These are phyloP conservation scores for Diplodia intermedia DNA, from an alignment of 2,329 filamentous ascomycete species.

Conservation along the genomic window DNA sequence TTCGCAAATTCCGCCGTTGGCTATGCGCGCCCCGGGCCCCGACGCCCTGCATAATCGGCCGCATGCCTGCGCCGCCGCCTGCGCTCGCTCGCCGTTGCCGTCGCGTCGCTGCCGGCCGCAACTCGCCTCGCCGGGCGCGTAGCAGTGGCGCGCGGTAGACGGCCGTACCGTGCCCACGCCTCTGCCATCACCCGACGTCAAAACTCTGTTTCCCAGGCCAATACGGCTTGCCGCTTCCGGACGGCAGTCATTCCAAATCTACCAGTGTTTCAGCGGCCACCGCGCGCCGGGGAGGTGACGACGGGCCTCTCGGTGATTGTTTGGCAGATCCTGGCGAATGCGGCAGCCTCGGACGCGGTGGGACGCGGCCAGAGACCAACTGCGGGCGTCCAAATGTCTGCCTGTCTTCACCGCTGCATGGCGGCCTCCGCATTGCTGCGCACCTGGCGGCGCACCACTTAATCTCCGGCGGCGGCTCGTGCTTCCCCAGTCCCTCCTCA, in stretches of 20 bases:
- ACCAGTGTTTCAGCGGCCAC: conserved; percentile 20
- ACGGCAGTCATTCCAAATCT: conserved; percentile 16
- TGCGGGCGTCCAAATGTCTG: conserved; percentile 20
- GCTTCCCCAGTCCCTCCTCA: conserved; percentile 23
- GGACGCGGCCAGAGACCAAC: conserved; percentile 6
- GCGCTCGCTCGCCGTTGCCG: not conserved
- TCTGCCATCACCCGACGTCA: conserved; percentile 1
- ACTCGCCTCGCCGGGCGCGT: not conserved
- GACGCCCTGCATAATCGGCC: conserved; percentile 10
- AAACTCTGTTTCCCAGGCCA: conserved; percentile 16
- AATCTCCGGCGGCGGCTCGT: conserved; percentile 29
- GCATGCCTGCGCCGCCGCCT: conserved; percentile 7
- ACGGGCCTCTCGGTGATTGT: conserved; percentile 28
- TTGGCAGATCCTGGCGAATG: conserved; percentile 16
- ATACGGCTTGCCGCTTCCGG: conserved; percentile 23
- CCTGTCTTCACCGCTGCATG: conserved; percentile 21
- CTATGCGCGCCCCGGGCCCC: not conserved
- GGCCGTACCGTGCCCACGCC: no score
- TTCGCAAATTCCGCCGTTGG: conserved; percentile 7
- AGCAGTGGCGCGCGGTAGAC: not conserved
- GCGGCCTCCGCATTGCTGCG: conserved; percentile 18
- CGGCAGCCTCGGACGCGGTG: conserved; percentile 12
- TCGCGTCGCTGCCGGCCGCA: not conserved
- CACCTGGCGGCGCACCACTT: conserved; percentile 23
- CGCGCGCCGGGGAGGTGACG: not conserved